Percentiles rank a stretch among this genome's conserved stretches.
These are phyloP conservation scores for Zelopaecilomyces penicillatus DNA, from an alignment of 2,329 filamentous ascomycete genomes.

Conservation along the genomic window DNA sequence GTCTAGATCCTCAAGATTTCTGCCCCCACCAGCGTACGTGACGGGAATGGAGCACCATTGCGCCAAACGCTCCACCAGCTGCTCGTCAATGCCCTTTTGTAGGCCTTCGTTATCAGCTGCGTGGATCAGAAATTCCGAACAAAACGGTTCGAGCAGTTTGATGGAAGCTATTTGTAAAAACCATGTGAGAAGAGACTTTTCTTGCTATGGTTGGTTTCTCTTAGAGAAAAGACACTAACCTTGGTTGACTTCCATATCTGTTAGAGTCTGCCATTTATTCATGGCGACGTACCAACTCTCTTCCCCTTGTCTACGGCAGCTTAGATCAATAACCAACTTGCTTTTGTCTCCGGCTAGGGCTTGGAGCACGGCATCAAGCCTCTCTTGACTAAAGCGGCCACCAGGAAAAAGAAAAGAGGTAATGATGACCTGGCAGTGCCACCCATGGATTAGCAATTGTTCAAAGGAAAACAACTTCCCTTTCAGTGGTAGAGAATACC, in stretches of 20 bases:
- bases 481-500: conserved; percentile 40
- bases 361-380: conserved; percentile 65
- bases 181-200: background rate
- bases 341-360: conserved; percentile 65
- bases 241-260: conserved; percentile 86
- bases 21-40: conserved; percentile 92
- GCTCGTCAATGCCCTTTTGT: conserved; percentile 82
- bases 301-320: conserved; percentile 66
- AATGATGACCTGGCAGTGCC: conserved; percentile 72
- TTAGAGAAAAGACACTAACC: conserved; percentile 41
- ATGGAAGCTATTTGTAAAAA: conserved; percentile 58
- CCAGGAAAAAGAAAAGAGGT: conserved; percentile 90
- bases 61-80: conserved; percentile 66
- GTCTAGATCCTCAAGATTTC: conserved; percentile 72
- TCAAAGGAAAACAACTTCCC: background rate
- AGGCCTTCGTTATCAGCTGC: conserved; percentile 94
- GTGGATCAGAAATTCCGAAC: conserved; percentile 94
- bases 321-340: conserved; percentile 90
- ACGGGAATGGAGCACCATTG: conserved; percentile 88
- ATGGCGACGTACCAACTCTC: conserved; percentile 92
- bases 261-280: conserved; percentile 98
- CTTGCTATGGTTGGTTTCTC: conserved; percentile 8
- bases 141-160: conserved; percentile 73
- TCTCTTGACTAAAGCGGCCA: conserved; percentile 68
- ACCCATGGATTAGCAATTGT: too few species aligned